phyloP scores from a whole-genome alignment of 306 rosid species.

The Medicago truncatula region MtrunA17r5.0-ANR NC_053042.1:6154001-6154500 shows the following conservation, averaged over 20 bases:
- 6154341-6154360: neutral
- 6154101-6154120: no score
- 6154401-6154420: neutral
- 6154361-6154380: neutral
- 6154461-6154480: neutral
- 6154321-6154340: neutral
- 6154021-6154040: no score
- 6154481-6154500: neutral
- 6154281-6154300: neutral
- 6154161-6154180: no score
- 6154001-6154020: no score
- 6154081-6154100: no score
- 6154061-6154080: no score
- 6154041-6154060: no score
- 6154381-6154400: neutral
- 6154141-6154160: no score
- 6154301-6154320: neutral
- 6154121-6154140: neutral
- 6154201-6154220: no score
- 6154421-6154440: neutral
- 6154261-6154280: neutral
- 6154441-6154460: neutral
- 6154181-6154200: no score
- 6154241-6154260: neutral
- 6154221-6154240: neutral